Percentiles rank a stretch among this genome's conserved stretches.
phyloP scores from a whole-genome alignment of 2,329 filamentous ascomycete species.

The Rutstroemia sydowiana region DNA sequence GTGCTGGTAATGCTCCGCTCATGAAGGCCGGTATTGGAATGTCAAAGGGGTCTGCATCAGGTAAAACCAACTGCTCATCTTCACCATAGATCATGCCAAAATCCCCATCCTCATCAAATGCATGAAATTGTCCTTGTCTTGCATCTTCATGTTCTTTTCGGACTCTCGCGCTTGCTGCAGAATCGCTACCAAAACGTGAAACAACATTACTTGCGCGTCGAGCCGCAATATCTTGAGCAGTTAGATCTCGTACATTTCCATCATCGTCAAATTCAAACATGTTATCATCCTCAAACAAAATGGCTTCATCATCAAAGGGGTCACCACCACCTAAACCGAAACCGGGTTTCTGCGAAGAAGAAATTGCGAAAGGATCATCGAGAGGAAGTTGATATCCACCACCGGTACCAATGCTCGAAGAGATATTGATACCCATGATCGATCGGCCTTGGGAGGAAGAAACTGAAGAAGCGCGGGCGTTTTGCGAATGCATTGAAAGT shows the following conservation, averaged over 20 bases:
- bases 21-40: slow-evolving; percentile 8
- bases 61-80: slow-evolving; percentile 28
- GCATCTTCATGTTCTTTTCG: slow-evolving; percentile 37
- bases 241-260: slow-evolving; percentile 48
- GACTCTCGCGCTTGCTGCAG: slow-evolving; percentile 33
- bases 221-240: slow-evolving; percentile 18
- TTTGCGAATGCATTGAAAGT: slow-evolving; percentile 27
- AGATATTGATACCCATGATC: slow-evolving; percentile 39
- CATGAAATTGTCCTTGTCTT: slow-evolving; percentile 13
- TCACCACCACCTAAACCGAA: slow-evolving; percentile 27
- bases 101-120: slow-evolving; percentile 21
- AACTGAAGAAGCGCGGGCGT: slow-evolving; percentile 15
- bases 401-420: slow-evolving; percentile 38
- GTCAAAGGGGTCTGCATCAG: slow-evolving; percentile 26
- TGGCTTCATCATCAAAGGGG: slow-evolving; percentile 27
- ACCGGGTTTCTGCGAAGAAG: slow-evolving; percentile 28
- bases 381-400: slow-evolving; percentile 26
- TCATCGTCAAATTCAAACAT: slow-evolving; percentile 53
- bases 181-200: slow-evolving; percentile 26
- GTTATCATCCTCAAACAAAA: slow-evolving; percentile 29
- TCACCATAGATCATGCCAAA: slow-evolving; percentile 27
- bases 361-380: slow-evolving; percentile 19
- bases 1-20: slow-evolving; percentile 23
- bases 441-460: slow-evolving; percentile 14
- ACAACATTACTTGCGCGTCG: slow-evolving; percentile 12